A percentile compares a stretch with the other conserved stretches of the same genome.
phyloP scores from a whole-genome alignment of 768 basidiomycete genomes.

The Rhodotorula diobovata region DNA sequence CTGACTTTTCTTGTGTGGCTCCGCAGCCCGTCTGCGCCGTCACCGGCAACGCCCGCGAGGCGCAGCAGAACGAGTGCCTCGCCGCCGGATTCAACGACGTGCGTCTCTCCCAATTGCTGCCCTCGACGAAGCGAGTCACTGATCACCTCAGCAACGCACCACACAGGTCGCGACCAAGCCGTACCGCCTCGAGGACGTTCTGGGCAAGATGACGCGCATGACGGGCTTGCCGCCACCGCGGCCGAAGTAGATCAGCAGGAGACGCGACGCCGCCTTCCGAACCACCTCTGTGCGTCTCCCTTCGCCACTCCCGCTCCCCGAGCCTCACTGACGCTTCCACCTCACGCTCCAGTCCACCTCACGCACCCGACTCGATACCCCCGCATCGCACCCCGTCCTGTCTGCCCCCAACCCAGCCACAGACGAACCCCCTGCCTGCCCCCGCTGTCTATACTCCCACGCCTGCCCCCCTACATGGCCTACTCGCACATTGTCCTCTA shows the following conservation, averaged over 20 bases:
- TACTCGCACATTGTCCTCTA: no score
- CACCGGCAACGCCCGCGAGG: slow-evolving; percentile 23
- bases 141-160: no score
- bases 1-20: not conserved
- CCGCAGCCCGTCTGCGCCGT: slow-evolving; percentile 28
- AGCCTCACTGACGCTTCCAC: no score
- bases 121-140: no score
- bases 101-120: not conserved
- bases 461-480: no score
- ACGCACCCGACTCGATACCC: no score
- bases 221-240: not conserved
- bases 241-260: not conserved
- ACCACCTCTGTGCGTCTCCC: not conserved
- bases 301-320: no score
- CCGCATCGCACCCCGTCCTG: no score
- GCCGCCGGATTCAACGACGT: slow-evolving; percentile 27
- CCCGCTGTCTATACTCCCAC: no score
- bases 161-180: slow-evolving; percentile 24
- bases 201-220: not conserved
- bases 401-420: no score
- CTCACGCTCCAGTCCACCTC: no score
- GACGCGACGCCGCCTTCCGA: not conserved
- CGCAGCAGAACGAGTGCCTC: not conserved
- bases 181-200: slow-evolving; percentile 4
- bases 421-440: no score